Percentiles rank a stretch among this genome's conserved stretches.
These are phyloP conservation scores for Pyropia haitanensis DNA, from an alignment of 23 red algal genomes.

Conservation along the genomic window DNA sequence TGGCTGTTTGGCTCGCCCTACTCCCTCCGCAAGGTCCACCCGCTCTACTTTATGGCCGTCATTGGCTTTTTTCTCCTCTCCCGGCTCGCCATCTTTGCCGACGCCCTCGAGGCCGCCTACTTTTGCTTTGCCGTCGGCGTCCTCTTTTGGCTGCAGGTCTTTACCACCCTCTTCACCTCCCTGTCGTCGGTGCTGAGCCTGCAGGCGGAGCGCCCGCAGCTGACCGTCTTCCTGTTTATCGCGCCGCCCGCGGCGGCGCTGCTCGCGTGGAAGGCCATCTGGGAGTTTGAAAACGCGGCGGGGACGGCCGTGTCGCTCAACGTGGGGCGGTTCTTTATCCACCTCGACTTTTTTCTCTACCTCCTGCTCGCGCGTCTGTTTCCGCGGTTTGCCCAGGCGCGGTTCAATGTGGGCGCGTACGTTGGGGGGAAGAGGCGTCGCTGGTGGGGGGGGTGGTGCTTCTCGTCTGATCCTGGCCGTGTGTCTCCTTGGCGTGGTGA, in stretches of 20 bases:
- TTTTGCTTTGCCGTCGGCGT: slow-evolving; percentile 41
- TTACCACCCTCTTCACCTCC: slow-evolving; percentile 42
- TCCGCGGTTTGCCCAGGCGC: slow-evolving; percentile 15
- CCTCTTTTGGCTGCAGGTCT: slow-evolving; percentile 38
- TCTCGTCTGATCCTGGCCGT: no score
- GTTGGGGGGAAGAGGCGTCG: no score
- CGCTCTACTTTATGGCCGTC: slow-evolving; percentile 42
- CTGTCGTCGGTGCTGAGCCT: slow-evolving; percentile 19
- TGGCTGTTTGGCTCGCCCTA: slow-evolving; percentile 37
- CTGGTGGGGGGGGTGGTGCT: no score
- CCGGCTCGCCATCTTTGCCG: slow-evolving; percentile 17
- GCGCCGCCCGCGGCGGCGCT: slow-evolving; percentile 33
- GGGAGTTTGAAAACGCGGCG: slow-evolving; percentile 6
- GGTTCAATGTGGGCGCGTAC: slow-evolving; percentile 10
- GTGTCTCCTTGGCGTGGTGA: no score
- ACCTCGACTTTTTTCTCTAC: slow-evolving; percentile 55
- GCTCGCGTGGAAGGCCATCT: slow-evolving; percentile 15
- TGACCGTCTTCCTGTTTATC: slow-evolving; percentile 53
- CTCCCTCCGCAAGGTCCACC: slow-evolving; percentile 20
- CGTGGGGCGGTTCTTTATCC: slow-evolving; percentile 13
- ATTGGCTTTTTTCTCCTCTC: slow-evolving; percentile 46
- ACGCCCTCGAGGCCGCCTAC: slow-evolving; percentile 8
- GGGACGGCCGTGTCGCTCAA: background rate
- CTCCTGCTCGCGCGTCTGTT: slow-evolving; percentile 44
- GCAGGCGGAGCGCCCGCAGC: slow-evolving; percentile 8